phyloP scores from a whole-genome alignment of 192 early-diverging fungal species.

The Podila clonocystis region DNA sequence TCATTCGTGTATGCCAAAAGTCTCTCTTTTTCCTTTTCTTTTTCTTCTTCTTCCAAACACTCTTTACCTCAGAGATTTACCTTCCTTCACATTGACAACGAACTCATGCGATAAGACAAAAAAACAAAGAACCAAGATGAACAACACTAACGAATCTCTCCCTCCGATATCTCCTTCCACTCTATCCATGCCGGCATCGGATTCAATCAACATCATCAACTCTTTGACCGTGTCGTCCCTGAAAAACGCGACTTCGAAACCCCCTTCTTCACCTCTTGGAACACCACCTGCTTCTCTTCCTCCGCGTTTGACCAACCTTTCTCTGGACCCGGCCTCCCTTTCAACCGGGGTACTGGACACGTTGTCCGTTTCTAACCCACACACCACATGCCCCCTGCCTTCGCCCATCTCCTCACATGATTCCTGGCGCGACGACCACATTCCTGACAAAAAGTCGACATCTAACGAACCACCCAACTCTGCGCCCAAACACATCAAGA shows the following conservation, averaged over 20 bases:
- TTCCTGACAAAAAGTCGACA: too few species aligned
- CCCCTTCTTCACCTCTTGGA: neutral
- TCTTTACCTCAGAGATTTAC: neutral
- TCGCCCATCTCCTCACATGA: too few species aligned
- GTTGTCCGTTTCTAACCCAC: too few species aligned
- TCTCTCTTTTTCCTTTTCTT: neutral
- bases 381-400: too few species aligned
- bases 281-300: neutral
- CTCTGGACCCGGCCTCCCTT: neutral
- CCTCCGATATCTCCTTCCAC: neutral
- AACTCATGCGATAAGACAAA: neutral
- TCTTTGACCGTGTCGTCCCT: neutral
- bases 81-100: neutral
- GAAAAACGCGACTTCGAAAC: neutral
- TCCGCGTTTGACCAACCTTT: neutral
- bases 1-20: neutral
- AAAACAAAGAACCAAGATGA: neutral
- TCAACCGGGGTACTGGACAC: too few species aligned
- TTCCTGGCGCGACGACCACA: too few species aligned
- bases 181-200: slow-evolving; percentile 2
- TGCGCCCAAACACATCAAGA: too few species aligned
- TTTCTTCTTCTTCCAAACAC: neutral
- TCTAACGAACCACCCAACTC: too few species aligned
- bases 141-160: neutral
- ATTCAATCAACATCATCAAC: neutral